Evolutionary conservation across 108 stramenopile species (phyloP).

Genomic region (Nitzschia sp.): DNA sequence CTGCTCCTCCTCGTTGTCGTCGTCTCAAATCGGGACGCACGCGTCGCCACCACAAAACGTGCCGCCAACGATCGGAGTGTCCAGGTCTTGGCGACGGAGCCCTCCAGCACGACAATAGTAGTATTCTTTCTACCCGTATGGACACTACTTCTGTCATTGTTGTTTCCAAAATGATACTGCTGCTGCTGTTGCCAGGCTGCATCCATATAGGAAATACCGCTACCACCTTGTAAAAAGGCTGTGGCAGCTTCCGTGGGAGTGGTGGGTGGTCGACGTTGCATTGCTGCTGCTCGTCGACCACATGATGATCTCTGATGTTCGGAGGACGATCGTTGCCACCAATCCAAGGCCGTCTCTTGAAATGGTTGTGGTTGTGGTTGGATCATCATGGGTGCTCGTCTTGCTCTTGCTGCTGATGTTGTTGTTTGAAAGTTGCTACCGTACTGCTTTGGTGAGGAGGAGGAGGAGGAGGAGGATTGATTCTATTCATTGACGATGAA

Average conservation of each 20-base stretch:
- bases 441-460: too few species aligned
- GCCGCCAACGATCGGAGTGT: conserved; percentile 37
- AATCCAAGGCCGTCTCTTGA: conserved; percentile 42
- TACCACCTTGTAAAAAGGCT: conserved; percentile 19
- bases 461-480: too few species aligned
- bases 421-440: too few species aligned
- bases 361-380: too few species aligned
- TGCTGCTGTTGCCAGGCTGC: conserved; percentile 23
- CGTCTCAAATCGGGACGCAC: conserved; percentile 18
- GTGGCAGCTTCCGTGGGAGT: conserved; percentile 24
- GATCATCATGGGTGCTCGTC: too few species aligned
- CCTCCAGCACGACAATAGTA: conserved; percentile 23
- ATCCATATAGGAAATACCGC: conserved; percentile 40
- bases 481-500: too few species aligned
- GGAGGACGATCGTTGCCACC: conserved; percentile 28
- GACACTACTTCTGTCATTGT: too few species aligned
- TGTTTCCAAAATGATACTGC: neutral
- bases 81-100: conserved; percentile 38
- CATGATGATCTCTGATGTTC: too few species aligned
- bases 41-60: conserved; percentile 42
- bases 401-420: too few species aligned
- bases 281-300: neutral
- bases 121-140: too few species aligned
- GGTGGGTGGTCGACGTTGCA: neutral
- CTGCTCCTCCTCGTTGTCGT: too few species aligned